Conservation (phyloP, 2,329 filamentous ascomycete species). For the Phyllosticta citribraziliensis region DNA sequence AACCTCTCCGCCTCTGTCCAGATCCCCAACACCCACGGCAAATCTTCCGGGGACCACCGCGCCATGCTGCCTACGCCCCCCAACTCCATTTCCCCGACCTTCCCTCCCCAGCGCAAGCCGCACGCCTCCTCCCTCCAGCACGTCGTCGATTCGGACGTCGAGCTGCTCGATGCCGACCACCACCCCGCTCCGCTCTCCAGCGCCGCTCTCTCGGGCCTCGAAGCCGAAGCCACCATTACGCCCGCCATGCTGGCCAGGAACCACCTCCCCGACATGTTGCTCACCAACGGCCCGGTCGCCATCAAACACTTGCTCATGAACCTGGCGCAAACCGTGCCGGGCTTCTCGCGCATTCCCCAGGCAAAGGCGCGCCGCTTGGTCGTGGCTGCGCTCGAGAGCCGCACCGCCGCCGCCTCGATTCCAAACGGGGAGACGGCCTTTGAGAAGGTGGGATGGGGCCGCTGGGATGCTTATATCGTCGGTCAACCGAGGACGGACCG, state of each 20-base stretch:
- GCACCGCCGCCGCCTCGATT: conserved; percentile 21
- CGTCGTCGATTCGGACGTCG: conserved; percentile 71
- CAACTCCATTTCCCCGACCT: conserved; percentile 84
- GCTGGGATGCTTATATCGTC: conserved; percentile 77
- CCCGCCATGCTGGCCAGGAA: conserved; percentile 76
- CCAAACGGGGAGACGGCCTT: conserved; percentile 26
- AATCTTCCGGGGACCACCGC: conserved; percentile 15
- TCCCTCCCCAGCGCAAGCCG: conserved; percentile 66
- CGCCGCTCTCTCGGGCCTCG: conserved; percentile 46
- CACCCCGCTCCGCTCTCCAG: conserved; percentile 31
- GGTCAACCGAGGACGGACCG: conserved; percentile 47
- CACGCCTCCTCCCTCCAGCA: conserved; percentile 45
- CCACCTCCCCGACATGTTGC: conserved; percentile 81
- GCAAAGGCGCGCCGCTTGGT: conserved; percentile 85
- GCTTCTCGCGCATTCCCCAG: conserved; percentile 79
- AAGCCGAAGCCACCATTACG: conserved; percentile 75
- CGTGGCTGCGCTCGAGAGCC: conserved; percentile 82
- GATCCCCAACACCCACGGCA: conserved; percentile 23
- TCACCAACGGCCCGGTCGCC: conserved; percentile 80
- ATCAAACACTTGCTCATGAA: conserved; percentile 95
- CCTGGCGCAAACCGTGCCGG: conserved; percentile 84
- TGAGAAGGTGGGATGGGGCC: conserved; percentile 94
- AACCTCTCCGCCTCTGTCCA: conserved; percentile 17
- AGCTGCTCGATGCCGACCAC: conserved; percentile 59
- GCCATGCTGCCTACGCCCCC: conserved; percentile 74